Conservation (phyloP, 2,329 filamentous ascomycete species). For the Aspergillus sclerotialis region DNA sequence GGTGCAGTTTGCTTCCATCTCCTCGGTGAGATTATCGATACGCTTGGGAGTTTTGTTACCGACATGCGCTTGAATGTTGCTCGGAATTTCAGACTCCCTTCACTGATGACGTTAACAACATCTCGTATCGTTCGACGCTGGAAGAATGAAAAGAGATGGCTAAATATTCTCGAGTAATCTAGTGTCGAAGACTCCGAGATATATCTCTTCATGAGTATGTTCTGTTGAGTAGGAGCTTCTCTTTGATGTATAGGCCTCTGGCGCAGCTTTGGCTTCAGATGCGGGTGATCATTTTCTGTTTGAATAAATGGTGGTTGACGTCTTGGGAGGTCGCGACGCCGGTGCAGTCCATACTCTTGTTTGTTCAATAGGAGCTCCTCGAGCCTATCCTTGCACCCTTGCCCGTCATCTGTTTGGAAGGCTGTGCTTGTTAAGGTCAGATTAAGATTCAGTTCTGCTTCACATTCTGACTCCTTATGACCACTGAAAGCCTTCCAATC, state of each 20-base stretch:
- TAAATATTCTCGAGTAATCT: neutral
- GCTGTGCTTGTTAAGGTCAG: neutral
- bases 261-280: neutral
- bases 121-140: neutral
- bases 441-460: neutral
- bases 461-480: neutral
- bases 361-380: constrained; percentile 1
- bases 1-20: neutral
- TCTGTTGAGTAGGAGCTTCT: neutral
- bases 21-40: neutral
- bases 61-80: neutral
- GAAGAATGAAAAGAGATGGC: constrained; percentile 1
- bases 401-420: neutral
- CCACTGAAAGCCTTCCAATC: neutral
- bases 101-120: neutral
- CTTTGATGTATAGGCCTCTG: neutral
- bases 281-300: neutral
- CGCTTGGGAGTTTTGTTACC: neutral
- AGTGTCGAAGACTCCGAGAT: neutral
- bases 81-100: neutral
- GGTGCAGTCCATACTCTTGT: neutral
- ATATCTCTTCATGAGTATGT: neutral
- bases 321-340: neutral
- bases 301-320: neutral
- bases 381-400: neutral